A percentile compares a stretch with the other conserved stretches of the same genome.
phyloP scores from a whole-genome alignment of 1,284 basidiomycete species.

The Boletus mariae region DNA sequence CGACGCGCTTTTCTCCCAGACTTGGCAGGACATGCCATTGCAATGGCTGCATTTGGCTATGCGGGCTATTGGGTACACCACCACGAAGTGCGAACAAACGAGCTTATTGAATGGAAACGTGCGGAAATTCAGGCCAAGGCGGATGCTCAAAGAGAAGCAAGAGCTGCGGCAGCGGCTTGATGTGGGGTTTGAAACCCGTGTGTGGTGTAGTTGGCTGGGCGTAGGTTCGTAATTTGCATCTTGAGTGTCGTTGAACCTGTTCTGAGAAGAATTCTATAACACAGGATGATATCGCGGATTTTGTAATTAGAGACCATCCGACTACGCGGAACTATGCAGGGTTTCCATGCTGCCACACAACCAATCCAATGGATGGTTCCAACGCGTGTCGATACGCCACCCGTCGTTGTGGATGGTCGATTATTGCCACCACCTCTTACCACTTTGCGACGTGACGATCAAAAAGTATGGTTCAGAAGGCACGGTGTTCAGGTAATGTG shows the following conservation, averaged over 20 bases:
- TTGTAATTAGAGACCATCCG: constrained; percentile 23
- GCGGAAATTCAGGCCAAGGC: constrained; percentile 46
- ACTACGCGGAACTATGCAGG: constrained; percentile 1
- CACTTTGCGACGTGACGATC: constrained; percentile 13
- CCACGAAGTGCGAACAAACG: constrained; percentile 59
- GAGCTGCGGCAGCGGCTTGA: constrained; percentile 18
- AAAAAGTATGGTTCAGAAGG: neutral
- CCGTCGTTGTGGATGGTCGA: neutral
- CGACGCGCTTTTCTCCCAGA: constrained; percentile 38
- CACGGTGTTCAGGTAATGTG: constrained; percentile 2
- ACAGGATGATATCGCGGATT: constrained; percentile 8
- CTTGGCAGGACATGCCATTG: constrained; percentile 57
- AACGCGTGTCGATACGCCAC: constrained; percentile 1
- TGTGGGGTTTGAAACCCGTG: constrained; percentile 4
- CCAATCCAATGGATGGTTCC: neutral
- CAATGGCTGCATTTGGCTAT: constrained; percentile 66
- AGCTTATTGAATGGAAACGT: constrained; percentile 58
- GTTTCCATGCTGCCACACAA: constrained; percentile 3
- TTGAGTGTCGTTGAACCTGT: constrained; percentile 7
- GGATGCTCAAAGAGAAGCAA: constrained; percentile 26
- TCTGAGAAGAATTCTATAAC: constrained; percentile 9
- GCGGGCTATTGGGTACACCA: constrained; percentile 65
- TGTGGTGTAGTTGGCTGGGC: constrained; percentile 1
- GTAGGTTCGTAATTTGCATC: constrained; percentile 23
- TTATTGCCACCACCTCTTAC: neutral